These are phyloP conservation scores for Chaetomium sp. DNA, from an alignment of 2,329 filamentous ascomycete genomes.

Conservation along the genomic window DNA sequence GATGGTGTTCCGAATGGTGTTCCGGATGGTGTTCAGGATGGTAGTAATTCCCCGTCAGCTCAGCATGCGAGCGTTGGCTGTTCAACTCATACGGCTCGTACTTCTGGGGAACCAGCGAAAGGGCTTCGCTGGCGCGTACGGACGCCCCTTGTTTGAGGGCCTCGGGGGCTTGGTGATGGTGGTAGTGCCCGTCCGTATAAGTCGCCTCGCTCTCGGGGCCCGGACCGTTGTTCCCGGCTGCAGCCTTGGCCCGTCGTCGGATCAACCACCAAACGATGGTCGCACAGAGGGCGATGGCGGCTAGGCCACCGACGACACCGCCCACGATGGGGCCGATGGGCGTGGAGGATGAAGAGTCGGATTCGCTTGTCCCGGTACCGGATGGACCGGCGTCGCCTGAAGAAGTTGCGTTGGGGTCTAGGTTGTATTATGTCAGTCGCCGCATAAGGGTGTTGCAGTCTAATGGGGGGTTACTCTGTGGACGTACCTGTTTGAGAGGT, in stretches of 20 bases:
- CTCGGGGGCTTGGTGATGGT: not conserved
- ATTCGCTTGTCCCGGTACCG: not conserved
- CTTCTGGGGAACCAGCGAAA: too few species aligned
- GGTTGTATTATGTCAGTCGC: not conserved
- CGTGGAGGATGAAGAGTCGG: not conserved
- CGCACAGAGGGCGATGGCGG: conserved; percentile 6
- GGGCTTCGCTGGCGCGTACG: not conserved
- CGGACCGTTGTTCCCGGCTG: not conserved
- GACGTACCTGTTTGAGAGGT: not conserved
- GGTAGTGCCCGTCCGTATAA: not conserved
- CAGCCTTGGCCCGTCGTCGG: conserved; percentile 2
- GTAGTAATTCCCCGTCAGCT: not conserved
- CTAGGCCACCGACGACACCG: conserved; percentile 17
- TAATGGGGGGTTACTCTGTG: not conserved
- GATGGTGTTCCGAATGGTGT: not conserved
- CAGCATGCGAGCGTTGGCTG: not conserved
- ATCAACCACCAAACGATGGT: conserved; percentile 11
- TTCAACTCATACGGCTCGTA: not conserved
- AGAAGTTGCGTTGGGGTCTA: not conserved
- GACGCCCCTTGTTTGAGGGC: not conserved
- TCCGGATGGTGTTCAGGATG: too few species aligned
- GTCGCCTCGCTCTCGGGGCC: not conserved
- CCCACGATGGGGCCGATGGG: conserved; percentile 14
- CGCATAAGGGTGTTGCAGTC: not conserved
- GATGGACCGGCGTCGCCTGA: not conserved